Evolutionary conservation across 768 basidiomycete species (phyloP).

Genomic region (Nidularia pulvinata): DNA sequence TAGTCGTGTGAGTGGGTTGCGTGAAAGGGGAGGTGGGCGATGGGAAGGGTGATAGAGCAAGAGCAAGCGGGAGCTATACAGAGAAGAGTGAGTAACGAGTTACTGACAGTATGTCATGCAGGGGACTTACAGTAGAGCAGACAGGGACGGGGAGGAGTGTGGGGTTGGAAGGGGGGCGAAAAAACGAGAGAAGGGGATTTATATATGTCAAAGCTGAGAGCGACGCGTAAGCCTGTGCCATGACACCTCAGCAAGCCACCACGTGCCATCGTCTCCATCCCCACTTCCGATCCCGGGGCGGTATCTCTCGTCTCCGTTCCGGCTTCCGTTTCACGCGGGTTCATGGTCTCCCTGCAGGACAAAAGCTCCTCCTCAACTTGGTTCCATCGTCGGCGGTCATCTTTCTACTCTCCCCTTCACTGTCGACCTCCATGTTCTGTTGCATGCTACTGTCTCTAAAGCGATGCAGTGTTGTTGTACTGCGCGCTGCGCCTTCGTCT

Average conservation of each 20-base stretch:
- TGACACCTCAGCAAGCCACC: conserved; percentile 2
- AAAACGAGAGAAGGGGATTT: not conserved
- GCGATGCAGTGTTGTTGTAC: too few relatives aligned
- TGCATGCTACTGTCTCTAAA: too few relatives aligned
- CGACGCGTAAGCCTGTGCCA: conserved; percentile 9
- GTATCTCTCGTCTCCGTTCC: not conserved
- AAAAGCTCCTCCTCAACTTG: too few relatives aligned
- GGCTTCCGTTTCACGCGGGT: too few relatives aligned
- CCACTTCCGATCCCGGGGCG: not conserved
- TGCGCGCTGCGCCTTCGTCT: too few relatives aligned
- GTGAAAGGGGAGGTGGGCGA: conserved; percentile 3
- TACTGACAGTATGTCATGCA: conserved; percentile 2
- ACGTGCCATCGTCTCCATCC: conserved; percentile 4
- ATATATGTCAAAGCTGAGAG: not conserved
- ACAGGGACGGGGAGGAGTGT: not conserved
- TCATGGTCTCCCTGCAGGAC: too few relatives aligned
- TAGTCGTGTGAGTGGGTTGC: conserved; percentile 35
- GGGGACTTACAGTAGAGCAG: not conserved
- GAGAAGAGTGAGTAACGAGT: not conserved
- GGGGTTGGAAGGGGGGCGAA: not conserved
- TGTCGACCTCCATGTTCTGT: too few relatives aligned
- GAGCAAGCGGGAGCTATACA: not conserved
- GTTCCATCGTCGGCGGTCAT: too few relatives aligned
- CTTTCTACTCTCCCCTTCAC: too few relatives aligned
- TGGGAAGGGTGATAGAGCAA: conserved; percentile 2